Base-by-base conservation (phyloP, 306 rosid species). In the Dryas alaskensis region DNA sequence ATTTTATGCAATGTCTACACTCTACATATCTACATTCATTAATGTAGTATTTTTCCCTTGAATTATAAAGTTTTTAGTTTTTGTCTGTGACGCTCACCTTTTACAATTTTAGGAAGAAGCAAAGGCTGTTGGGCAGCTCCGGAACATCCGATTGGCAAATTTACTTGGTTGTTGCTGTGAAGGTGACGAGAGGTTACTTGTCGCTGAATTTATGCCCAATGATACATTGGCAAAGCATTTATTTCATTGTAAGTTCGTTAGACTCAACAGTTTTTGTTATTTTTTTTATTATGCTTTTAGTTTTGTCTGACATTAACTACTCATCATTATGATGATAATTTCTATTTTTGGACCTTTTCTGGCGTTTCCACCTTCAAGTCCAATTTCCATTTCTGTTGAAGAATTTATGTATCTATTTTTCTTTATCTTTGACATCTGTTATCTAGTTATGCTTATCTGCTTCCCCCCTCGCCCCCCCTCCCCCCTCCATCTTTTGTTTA, bases 171-270 rank as follows among this genome's bases (percentile, higher is more conserved):
- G 95, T 78, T 94, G 97, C 89, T 80, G 77, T 39, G 97, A 94
- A 45, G 96, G 95, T 49, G 97, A 94, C 9, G 99, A 94, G 80
- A 89, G 99, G 89, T 73, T 94, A 74, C 97, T 92, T 72, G 92
- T 94, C 81, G 90, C 97, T 25, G 96, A 94, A 69, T 92, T 78
- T 70, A 88, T 94, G 96, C 84, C 95, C 74, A 92, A 88, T n/a
- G 99, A 94, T 71, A 94, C 96, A 27, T 78, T 94, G 84, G 99
- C 99, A 17, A 94, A 94, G 71, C 97, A 94, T 89, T 90, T 92
- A 74, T 94, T 94, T 63, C 99, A 94, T 72, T 94, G 97, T 94
- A 87, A 86, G 99, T 88, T 42, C 51, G 52, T 67, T 68, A 3
- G 14, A 27, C 47, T 70, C 49, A 45, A 60, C 16, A 42, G 54